Base-by-base conservation (phyloP, 1,139 yeast genomes). In the Lodderomyces elongisporus region DNA sequence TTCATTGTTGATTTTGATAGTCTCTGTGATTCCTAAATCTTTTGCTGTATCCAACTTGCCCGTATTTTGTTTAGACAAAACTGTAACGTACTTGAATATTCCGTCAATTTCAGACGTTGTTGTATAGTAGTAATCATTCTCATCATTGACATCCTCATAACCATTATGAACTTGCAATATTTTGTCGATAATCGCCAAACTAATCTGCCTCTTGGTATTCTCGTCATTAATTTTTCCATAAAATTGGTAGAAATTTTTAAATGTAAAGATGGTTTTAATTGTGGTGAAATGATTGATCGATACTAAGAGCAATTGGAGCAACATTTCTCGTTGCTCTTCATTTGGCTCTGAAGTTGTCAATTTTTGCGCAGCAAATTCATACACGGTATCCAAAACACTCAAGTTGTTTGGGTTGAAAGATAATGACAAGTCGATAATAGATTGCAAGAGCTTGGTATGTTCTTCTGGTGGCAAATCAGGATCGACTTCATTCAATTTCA, bases 391-490 rank as follows among this genome's bases (percentile, higher is more conserved):
- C 39, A 88, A 62, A 52, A 84, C 78, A 4, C 66, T 72, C 37
- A 67, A 66, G 39, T 77, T 72, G 1, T 69, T 63, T 2, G 87
- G 84, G 47, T 84, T 85, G 61, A 81, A 84, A 7, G 74, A 68
- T 33, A 85, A 62, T 0, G 88, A 70, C 27, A 89, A 58, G 41
- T 73, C 74, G 33, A 83, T 69, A 27, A 85, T 70, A 12, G 84
- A 75, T 37, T 78, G 79, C 31, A 87, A 63, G 20, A 88, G 66
- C 1, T 73, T 67, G 5, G 85, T 71, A 38, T 77, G 77, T 42
- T 85, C 93, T 30, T 74, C 77, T 15, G 76, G 52, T 0, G 88
- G 64, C 17, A 88, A 57, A 33, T 80, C 83, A 0, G 85, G 81
- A 38, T 82, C 77, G 6, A 66, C 56, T 33, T 74, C 65, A 36